A percentile compares a stretch with the other conserved stretches of the same genome.
These are phyloP conservation scores for Tolypocladium ophioglossoides DNA, from an alignment of 2,329 filamentous ascomycete genomes.

Conservation along the genomic window DNA sequence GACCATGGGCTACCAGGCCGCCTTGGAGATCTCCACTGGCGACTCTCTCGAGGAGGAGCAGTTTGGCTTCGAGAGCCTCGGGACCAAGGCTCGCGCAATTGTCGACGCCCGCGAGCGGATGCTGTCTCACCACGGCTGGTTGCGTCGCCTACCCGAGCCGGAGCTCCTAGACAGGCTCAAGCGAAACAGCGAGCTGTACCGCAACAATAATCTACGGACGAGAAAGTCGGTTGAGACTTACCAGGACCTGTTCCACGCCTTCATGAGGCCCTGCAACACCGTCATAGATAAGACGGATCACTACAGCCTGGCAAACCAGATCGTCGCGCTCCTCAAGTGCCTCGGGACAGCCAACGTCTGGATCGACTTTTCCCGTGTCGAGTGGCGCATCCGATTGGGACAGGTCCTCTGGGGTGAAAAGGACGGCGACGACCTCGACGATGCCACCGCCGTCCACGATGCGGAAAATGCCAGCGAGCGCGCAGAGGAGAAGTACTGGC, in stretches of 20 bases:
- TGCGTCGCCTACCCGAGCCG: slow-evolving; percentile 46
- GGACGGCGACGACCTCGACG: slow-evolving; percentile 40
- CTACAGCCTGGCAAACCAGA: slow-evolving; percentile 58
- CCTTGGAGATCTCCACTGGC: slow-evolving; percentile 53
- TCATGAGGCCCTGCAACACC: slow-evolving; percentile 46
- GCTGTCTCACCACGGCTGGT: slow-evolving; percentile 39
- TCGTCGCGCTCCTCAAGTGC: slow-evolving; percentile 55
- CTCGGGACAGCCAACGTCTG: slow-evolving; percentile 57
- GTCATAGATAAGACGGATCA: slow-evolving; percentile 48
- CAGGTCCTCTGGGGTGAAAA: slow-evolving; percentile 58
- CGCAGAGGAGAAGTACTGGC: slow-evolving; percentile 55
- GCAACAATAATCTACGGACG: slow-evolving; percentile 39
- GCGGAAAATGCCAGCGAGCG: slow-evolving; percentile 37
- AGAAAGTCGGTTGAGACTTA: slow-evolving; percentile 47
- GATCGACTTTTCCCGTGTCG: slow-evolving; percentile 64
- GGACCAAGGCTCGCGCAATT: slow-evolving; percentile 42
- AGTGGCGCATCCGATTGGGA: slow-evolving; percentile 64
- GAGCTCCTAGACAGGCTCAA: slow-evolving; percentile 48
- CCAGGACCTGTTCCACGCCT: slow-evolving; percentile 49
- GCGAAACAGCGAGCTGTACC: slow-evolving; percentile 44
- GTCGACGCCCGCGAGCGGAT: slow-evolving; percentile 48
- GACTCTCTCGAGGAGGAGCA: slow-evolving; percentile 55
- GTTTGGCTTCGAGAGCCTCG: slow-evolving; percentile 46
- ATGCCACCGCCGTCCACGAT: slow-evolving; percentile 40
- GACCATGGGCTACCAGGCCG: slow-evolving; percentile 58